Evolutionary conservation across 2,329 filamentous ascomycete species (phyloP).

Genomic region (Calonectria pauciramosa): DNA sequence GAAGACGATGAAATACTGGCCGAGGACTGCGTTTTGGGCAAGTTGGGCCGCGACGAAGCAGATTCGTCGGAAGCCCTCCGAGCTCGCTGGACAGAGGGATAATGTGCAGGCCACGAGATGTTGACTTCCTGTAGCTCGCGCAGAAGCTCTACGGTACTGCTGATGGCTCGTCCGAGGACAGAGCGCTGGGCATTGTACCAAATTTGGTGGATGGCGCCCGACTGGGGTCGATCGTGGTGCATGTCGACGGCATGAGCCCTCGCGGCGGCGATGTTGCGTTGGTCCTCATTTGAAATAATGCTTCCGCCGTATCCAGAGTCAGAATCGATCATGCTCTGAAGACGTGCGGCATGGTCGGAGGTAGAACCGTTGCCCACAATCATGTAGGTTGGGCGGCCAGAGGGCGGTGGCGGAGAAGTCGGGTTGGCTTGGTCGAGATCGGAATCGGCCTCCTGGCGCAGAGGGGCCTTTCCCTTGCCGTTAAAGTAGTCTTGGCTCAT

Average conservation of each 20-base stretch:
- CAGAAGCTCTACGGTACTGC: slow-evolving; percentile 85
- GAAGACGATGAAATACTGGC: slow-evolving; percentile 61
- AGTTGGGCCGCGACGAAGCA: slow-evolving; percentile 70
- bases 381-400: slow-evolving; percentile 78
- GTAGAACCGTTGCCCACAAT: slow-evolving; percentile 87
- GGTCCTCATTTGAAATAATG: slow-evolving; percentile 77
- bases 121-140: slow-evolving; percentile 91
- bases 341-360: slow-evolving; percentile 83
- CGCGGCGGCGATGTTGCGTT: slow-evolving; percentile 60
- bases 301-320: slow-evolving; percentile 96
- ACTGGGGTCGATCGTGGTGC: slow-evolving; percentile 65
- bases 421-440: slow-evolving; percentile 38
- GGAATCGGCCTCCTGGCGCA: slow-evolving; percentile 48
- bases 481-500: slow-evolving; percentile 74
- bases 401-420: slow-evolving; percentile 45
- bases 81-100: slow-evolving; percentile 83
- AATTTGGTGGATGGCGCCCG: slow-evolving; percentile 90
- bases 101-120: slow-evolving; percentile 91
- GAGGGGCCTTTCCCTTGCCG: slow-evolving; percentile 66
- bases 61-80: slow-evolving; percentile 59
- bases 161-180: slow-evolving; percentile 89
- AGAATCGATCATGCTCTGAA: slow-evolving; percentile 85
- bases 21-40: slow-evolving; percentile 75
- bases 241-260: slow-evolving; percentile 62
- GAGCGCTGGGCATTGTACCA: slow-evolving; percentile 95